Evolutionary conservation across 2,329 filamentous ascomycete species (phyloP).

Genomic region (Paecilomyces niveus): DNA sequence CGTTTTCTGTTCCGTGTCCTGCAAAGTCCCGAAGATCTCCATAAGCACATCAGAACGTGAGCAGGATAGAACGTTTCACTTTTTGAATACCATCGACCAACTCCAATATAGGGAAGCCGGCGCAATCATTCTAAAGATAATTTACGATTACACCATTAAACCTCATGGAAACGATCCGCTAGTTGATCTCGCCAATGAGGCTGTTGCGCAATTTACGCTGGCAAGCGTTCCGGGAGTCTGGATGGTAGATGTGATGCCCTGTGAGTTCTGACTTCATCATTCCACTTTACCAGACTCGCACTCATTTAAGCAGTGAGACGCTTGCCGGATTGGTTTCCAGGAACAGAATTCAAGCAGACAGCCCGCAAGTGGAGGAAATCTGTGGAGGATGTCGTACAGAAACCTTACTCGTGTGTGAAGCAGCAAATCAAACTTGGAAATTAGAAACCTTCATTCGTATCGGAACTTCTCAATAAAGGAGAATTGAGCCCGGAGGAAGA

Average conservation of each 20-base stretch:
- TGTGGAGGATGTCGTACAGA: conserved; percentile 24
- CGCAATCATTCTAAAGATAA: conserved; percentile 34
- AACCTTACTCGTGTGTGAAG: conserved; percentile 39
- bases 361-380: conserved; percentile 28
- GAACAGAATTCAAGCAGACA: conserved; percentile 36
- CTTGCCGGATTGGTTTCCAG: conserved; percentile 41
- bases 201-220: conserved; percentile 36
- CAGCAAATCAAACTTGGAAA: conserved; percentile 28
- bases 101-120: conserved; percentile 23
- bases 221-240: conserved; percentile 36
- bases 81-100: conserved; percentile 2
- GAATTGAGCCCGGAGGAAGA: conserved; percentile 19
- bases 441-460: conserved; percentile 33
- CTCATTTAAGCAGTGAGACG: conserved; percentile 15
- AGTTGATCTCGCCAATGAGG: conserved; percentile 33
- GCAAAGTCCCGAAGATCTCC: conserved; percentile 30
- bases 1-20: conserved; percentile 38
- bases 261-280: conserved; percentile 6
- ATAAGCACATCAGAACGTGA: conserved; percentile 33
- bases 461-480: conserved; percentile 30
- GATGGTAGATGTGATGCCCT: conserved; percentile 41
- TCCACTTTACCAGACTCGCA: background rate
- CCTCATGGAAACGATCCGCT: conserved; percentile 31
- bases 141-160: conserved; percentile 31
- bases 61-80: background rate